Conservation (phyloP, 2,329 filamentous ascomycete species). For the Anisogramma anomala region DNA sequence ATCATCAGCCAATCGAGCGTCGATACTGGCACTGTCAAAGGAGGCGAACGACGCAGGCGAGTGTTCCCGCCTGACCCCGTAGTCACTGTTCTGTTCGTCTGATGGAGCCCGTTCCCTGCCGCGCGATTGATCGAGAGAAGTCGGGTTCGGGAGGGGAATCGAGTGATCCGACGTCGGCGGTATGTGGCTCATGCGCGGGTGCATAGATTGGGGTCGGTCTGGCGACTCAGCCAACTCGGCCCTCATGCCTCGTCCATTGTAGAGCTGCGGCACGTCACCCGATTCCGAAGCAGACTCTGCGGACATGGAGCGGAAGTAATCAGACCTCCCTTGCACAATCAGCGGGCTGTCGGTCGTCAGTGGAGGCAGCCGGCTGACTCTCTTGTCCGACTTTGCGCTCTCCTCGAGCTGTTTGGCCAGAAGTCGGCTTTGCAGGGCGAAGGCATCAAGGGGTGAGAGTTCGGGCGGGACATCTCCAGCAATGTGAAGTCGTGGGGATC, state of each 20-base stretch:
- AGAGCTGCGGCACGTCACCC: slow-evolving; percentile 26
- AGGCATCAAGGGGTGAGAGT: slow-evolving; percentile 87
- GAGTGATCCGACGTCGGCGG: slow-evolving; percentile 38
- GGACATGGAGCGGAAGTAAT: slow-evolving; percentile 68
- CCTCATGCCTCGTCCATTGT: slow-evolving; percentile 36
- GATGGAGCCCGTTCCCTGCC: slow-evolving; percentile 29
- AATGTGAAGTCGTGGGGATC: slow-evolving; percentile 64
- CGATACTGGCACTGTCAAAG: slow-evolving; percentile 27
- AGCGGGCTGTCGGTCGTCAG: slow-evolving; percentile 74
- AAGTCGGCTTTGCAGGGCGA: slow-evolving; percentile 80
- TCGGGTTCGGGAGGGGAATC: slow-evolving; percentile 30
- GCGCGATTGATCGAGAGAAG: slow-evolving; percentile 29
- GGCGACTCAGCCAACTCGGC: slow-evolving; percentile 46
- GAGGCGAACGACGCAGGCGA: slow-evolving; percentile 45
- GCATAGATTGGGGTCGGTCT: slow-evolving; percentile 59
- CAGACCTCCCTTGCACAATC: slow-evolving; percentile 59
- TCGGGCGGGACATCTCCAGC: slow-evolving; percentile 78
- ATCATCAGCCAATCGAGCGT: slow-evolving; percentile 9
- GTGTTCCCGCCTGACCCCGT: slow-evolving; percentile 45
- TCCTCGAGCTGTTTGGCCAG: slow-evolving; percentile 81
- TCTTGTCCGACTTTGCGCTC: slow-evolving; percentile 57
- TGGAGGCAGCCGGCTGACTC: slow-evolving; percentile 77
- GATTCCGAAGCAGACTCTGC: slow-evolving; percentile 46
- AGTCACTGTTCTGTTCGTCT: slow-evolving; percentile 31
- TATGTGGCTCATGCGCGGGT: slow-evolving; percentile 60